Conservation (phyloP, 768 basidiomycete species). For the Fibroporia radiculosa region DNA sequence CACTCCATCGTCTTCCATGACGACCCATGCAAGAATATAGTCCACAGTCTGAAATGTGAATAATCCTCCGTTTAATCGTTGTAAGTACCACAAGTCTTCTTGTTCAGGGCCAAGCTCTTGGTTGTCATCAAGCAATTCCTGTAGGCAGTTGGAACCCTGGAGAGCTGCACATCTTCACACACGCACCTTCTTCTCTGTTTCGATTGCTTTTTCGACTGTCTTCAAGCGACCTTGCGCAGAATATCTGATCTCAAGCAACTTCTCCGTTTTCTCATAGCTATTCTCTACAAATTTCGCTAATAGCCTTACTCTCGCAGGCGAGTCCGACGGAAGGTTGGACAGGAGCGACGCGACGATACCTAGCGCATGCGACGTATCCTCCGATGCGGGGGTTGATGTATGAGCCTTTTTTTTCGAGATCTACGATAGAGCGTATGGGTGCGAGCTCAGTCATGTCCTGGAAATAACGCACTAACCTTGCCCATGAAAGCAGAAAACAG, state of each 20-base stretch:
- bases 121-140: conserved; percentile 50
- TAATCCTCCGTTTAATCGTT: conserved; percentile 78
- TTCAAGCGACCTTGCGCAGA: conserved; percentile 53
- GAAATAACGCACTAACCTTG: conserved; percentile 38
- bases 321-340: conserved; percentile 81
- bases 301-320: conserved; percentile 69
- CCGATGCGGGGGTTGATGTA: conserved; percentile 45
- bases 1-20: conserved; percentile 98
- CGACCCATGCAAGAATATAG: conserved; percentile 90
- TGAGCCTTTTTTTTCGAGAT: conserved; percentile 50
- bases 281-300: conserved; percentile 91
- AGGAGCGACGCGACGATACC: conserved; percentile 85
- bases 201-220: conserved; percentile 58
- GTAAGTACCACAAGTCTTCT: conserved; percentile 78
- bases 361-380: conserved; percentile 83
- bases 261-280: conserved; percentile 92
- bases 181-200: conserved; percentile 55
- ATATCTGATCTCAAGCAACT: conserved; percentile 83
- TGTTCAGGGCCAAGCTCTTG: conserved; percentile 54
- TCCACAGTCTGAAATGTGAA: conserved; percentile 88
- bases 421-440: background rate
- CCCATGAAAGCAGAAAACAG: conserved; percentile 92
- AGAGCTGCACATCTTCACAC: too few species aligned
- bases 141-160: background rate
- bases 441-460: background rate